Conservation (phyloP, 106 monocot species). For the Alisma plantagoaquatica region DNA sequence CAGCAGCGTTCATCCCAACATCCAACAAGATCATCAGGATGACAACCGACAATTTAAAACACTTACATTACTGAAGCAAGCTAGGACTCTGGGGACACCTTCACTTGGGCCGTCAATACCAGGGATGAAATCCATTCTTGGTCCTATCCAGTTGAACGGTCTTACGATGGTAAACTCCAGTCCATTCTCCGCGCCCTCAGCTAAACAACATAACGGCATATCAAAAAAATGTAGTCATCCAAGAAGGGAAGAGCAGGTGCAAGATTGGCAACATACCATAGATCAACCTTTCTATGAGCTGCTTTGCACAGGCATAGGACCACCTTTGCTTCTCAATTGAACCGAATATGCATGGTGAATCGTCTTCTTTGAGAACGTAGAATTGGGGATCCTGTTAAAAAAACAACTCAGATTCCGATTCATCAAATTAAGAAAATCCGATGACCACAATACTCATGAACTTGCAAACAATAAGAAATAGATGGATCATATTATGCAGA, state of each 20-base stretch:
- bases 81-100: slow-evolving; percentile 52
- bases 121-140: no score
- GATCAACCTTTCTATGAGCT: slow-evolving; percentile 46
- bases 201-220: slow-evolving; percentile 6
- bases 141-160: no score
- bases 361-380: slow-evolving; percentile 44
- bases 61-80: slow-evolving; percentile 51
- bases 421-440: no score
- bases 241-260: neutral
- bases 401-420: no score
- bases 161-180: slow-evolving; percentile 41
- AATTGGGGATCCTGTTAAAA: slow-evolving; percentile 49
- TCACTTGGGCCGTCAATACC: slow-evolving; percentile 54
- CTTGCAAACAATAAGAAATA: no score
- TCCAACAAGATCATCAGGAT: neutral
- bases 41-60: no score
- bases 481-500: no score
- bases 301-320: no score
- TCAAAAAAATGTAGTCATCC: neutral
- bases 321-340: no score
- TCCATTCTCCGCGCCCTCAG: slow-evolving; percentile 47
- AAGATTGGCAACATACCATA: slow-evolving; percentile 15
- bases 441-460: no score
- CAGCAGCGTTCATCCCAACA: no score
- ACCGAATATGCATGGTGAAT: no score